Evolutionary conservation across 75 land plant species (phyloP), one percentile per base, ranked within the genome.

Genomic region (Selaginella moellendorffii): DNA sequence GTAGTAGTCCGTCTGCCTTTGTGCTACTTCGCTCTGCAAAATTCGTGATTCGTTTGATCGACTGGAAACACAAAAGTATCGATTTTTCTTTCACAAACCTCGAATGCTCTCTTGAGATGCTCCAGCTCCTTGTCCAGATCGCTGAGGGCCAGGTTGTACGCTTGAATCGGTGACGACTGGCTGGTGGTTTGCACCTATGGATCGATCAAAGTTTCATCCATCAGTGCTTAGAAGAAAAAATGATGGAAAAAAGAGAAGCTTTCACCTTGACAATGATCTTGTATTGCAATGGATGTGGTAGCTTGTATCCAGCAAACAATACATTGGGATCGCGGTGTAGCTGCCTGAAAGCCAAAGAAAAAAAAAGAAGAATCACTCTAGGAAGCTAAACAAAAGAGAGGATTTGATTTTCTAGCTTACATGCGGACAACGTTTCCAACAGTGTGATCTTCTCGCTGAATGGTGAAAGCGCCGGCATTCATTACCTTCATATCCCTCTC

Each of bases 271-370:
- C 79, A 24, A 92, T 63, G 29, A 92, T 77, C 62, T 87, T 85
- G 80, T 92, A 92, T 78, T 87, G 86, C 54, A 92, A 79, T n/a
- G 97, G 97, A 65, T 92, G 97, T 5, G 97, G 97, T 23, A 87
- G 83, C 81, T 87, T 92, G 79, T 92, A 92, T 8, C 97, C 97
- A 31, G 97, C 89, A 67, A 92, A 92, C 12, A 92, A 78, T 18
- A 92, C 89, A 78, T 78, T 85, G 17, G 82, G 83, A 56, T 92
- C 97, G 61, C 89, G 77, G 68, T 92, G 97, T 53, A 92, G 71
- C 58, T 92, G 97, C 97, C 97, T 92, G 79, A 42, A 52, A 53
- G 68, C 26, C 24, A 9, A 24, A 56, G 53, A 59, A 21, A 31
- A 1, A 66, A 22, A 66, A 69, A 54, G 21, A 24, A 36, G 46